Evolutionary conservation across 768 basidiomycete species (phyloP).

Genomic region (Leccinum subgranulosum): DNA sequence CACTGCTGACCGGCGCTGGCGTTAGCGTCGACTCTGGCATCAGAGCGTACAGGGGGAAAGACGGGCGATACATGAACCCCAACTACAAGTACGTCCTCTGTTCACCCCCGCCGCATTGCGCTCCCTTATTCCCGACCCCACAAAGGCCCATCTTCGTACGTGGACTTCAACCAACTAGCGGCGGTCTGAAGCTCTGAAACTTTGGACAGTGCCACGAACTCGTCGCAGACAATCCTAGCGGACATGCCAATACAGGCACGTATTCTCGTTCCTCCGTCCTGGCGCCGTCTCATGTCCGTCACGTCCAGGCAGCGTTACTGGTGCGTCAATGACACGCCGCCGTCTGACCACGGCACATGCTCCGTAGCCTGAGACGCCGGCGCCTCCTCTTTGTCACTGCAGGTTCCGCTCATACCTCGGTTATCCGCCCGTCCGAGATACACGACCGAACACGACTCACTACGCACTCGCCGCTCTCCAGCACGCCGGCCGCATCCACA

Average conservation of each 20-base stretch:
- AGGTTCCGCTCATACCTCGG: conserved; percentile 76
- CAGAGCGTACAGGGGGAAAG: conserved; percentile 83
- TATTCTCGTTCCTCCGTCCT: conserved; percentile 5
- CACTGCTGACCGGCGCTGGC: conserved; percentile 86
- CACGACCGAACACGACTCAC: conserved; percentile 87
- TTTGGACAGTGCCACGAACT: conserved; percentile 69
- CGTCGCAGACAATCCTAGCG: conserved; percentile 65
- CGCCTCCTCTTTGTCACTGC: neutral
- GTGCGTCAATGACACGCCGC: conserved; percentile 26
- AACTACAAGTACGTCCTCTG: conserved; percentile 65
- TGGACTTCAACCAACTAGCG: neutral
- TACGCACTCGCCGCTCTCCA: conserved; percentile 83
- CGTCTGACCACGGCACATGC: neutral
- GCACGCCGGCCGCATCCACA: conserved; percentile 54
- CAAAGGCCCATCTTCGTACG: conserved; percentile 60
- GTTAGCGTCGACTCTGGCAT: conserved; percentile 96
- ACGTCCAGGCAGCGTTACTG: conserved; percentile 79
- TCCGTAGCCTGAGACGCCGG: no score
- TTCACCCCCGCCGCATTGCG: no score
- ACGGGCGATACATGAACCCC: conserved; percentile 88
- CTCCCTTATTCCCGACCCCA: neutral
- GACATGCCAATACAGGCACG: conserved; percentile 69
- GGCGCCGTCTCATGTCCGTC: conserved; percentile 4
- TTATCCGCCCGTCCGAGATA: conserved; percentile 82
- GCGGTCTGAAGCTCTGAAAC: conserved; percentile 4